Conservation (phyloP, 2,329 filamentous ascomycete species). For the Purpureocillium takamizusanense region DNA sequence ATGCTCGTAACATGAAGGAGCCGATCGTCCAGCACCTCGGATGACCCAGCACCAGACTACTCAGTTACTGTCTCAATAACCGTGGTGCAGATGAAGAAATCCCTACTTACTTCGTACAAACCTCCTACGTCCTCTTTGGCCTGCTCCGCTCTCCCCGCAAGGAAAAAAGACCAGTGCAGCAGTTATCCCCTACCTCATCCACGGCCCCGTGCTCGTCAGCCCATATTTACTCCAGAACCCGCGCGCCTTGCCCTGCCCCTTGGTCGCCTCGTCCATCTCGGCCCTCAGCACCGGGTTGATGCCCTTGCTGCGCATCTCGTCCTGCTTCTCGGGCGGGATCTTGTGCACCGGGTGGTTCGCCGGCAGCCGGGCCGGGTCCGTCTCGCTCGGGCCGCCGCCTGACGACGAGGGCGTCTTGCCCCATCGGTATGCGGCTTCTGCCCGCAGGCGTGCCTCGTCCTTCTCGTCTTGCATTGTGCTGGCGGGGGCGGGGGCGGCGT, state of each 20-base stretch:
- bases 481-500: too few species aligned
- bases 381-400: background rate
- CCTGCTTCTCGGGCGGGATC: constrained; percentile 1
- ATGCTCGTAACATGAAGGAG: too few species aligned
- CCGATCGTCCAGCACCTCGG: too few species aligned
- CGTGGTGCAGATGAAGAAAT: too few species aligned
- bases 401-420: constrained; percentile 1
- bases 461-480: background rate
- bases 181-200: constrained; percentile 3
- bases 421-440: constrained; percentile 2
- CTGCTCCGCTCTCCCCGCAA: too few species aligned
- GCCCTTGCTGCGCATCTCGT: constrained; percentile 2
- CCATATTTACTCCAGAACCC: constrained; percentile 2
- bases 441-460: constrained; percentile 1
- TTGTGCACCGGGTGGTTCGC: constrained; percentile 3
- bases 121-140: too few species aligned
- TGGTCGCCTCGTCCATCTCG: constrained; percentile 4
- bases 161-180: too few species aligned
- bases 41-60: too few species aligned
- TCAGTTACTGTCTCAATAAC: too few species aligned
- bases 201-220: background rate
- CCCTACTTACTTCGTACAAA: too few species aligned
- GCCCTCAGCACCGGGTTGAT: constrained; percentile 4
- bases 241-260: background rate
- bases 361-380: background rate